phyloP scores from a whole-genome alignment of 2,329 filamentous ascomycete species.

The Ceratocystis cubensis region DNA sequence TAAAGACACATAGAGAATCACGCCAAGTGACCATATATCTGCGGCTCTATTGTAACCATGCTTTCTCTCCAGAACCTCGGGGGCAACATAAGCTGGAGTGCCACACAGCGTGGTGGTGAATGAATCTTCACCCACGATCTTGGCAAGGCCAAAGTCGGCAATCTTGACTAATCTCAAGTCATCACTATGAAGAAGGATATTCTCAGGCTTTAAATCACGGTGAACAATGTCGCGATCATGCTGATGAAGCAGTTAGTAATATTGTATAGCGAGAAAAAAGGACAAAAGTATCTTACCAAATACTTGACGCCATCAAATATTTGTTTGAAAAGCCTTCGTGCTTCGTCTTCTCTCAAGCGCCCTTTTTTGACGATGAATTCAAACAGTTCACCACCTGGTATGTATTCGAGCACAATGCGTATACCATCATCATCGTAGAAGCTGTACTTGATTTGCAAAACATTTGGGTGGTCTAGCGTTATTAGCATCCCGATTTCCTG shows the following conservation, averaged over 20 bases:
- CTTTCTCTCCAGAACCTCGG: conserved; percentile 72
- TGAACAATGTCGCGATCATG: conserved; percentile 96
- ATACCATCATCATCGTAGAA: conserved; percentile 86
- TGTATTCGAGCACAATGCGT: conserved; percentile 82
- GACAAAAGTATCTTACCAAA: conserved; percentile 47
- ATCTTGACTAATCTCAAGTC: conserved; percentile 75
- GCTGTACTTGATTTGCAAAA: conserved; percentile 86
- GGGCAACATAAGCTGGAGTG: conserved; percentile 94
- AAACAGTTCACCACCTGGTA: conserved; percentile 87
- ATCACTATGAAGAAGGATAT: conserved; percentile 70
- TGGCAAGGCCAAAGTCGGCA: conserved; percentile 91
- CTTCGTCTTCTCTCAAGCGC: conserved; percentile 72
- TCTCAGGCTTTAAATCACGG: conserved; percentile 94
- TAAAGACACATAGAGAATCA: conserved; percentile 92
- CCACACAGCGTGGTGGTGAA: conserved; percentile 95
- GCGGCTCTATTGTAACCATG: conserved; percentile 85
- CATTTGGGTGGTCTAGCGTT: conserved; percentile 89
- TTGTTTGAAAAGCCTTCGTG: conserved; percentile 78
- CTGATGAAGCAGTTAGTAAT: conserved; percentile 34
- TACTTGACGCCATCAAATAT: conserved; percentile 93
- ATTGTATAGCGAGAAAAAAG: too few relatives aligned
- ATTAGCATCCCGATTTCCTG: conserved; percentile 95
- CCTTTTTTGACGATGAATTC: conserved; percentile 86
- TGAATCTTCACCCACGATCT: conserved; percentile 96
- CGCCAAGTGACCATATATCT: conserved; percentile 93